phyloP scores from a whole-genome alignment of 2,329 filamentous ascomycete genomes.

The Botrytis paeoniae region DNA sequence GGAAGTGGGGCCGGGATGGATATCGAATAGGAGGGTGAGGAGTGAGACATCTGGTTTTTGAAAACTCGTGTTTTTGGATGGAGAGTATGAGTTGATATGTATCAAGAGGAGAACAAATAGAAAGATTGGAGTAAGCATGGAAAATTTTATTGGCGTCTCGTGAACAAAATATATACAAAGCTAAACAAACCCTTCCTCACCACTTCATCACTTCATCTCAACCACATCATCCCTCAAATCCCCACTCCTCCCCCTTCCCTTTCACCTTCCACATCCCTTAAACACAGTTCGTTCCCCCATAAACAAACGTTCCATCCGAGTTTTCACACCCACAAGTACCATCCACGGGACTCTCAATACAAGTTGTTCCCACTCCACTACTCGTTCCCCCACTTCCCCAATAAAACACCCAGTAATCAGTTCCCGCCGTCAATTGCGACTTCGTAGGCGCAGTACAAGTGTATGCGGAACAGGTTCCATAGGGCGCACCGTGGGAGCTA shows the following conservation, averaged over 20 bases:
- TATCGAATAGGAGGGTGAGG: neutral
- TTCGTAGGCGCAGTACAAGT: neutral
- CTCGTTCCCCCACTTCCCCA: neutral
- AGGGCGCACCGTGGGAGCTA: neutral
- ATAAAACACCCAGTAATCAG: neutral
- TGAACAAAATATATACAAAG: neutral
- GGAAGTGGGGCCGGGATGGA: neutral
- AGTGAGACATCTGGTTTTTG: neutral
- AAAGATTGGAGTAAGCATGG: neutral
- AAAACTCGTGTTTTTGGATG: neutral
- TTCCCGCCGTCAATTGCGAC: neutral
- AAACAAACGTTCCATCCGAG: neutral
- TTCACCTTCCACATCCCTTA: neutral
- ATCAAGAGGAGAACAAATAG: too few species aligned
- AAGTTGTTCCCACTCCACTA: neutral
- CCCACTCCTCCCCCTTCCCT: too few species aligned
- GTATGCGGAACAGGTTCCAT: slow-evolving; percentile 10
- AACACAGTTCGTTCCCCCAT: neutral
- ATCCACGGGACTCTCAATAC: slow-evolving; percentile 1
- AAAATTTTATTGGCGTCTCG: neutral
- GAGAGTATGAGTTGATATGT: neutral
- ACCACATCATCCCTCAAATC: too few species aligned
- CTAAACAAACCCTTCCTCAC: neutral
- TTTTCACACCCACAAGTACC: slow-evolving; percentile 13
- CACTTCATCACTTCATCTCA: too few species aligned